A percentile compares a stretch with the other conserved stretches of the same genome.
Conservation (phyloP, 2,329 filamentous ascomycete genomes). For the Parafenestella ontariensis region DNA sequence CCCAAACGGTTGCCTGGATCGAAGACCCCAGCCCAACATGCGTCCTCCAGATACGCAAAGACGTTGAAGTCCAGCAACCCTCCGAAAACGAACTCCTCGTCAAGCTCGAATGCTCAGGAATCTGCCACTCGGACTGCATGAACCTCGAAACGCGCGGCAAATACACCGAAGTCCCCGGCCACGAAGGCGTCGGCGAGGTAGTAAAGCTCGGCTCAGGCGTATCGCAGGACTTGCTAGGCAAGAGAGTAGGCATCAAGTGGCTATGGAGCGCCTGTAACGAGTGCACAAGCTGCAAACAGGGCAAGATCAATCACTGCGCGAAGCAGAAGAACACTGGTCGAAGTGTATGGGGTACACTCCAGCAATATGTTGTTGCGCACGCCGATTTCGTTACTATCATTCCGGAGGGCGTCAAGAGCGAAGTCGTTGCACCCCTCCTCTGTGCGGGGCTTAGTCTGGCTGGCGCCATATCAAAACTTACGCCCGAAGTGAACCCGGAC, state of each 20-base stretch:
- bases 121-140: conserved; percentile 58
- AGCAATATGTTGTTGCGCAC: conserved; percentile 45
- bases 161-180: conserved; percentile 57
- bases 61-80: conserved; percentile 48
- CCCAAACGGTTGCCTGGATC: conserved; percentile 48
- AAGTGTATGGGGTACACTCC: conserved; percentile 45
- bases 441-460: conserved; percentile 66
- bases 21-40: conserved; percentile 45
- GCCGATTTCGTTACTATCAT: conserved; percentile 43
- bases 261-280: conserved; percentile 52
- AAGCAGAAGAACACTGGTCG: conserved; percentile 53
- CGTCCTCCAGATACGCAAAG: conserved; percentile 45
- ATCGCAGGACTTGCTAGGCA: conserved; percentile 34
- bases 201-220: conserved; percentile 46
- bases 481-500: conserved; percentile 74
- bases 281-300: conserved; percentile 48
- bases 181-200: conserved; percentile 56
- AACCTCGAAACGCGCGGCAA: conserved; percentile 53
- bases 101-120: conserved; percentile 56
- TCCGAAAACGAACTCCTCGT: conserved; percentile 53
- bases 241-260: conserved; percentile 56
- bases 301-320: conserved; percentile 52
- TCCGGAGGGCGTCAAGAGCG: conserved; percentile 46
- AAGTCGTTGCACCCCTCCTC: conserved; percentile 46
- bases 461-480: conserved; percentile 83